Evolutionary conservation across 2,329 filamentous ascomycete genomes (phyloP), one percentile per base, ranked within the genome.

Genomic region (Tolypocladium endophyticum): DNA sequence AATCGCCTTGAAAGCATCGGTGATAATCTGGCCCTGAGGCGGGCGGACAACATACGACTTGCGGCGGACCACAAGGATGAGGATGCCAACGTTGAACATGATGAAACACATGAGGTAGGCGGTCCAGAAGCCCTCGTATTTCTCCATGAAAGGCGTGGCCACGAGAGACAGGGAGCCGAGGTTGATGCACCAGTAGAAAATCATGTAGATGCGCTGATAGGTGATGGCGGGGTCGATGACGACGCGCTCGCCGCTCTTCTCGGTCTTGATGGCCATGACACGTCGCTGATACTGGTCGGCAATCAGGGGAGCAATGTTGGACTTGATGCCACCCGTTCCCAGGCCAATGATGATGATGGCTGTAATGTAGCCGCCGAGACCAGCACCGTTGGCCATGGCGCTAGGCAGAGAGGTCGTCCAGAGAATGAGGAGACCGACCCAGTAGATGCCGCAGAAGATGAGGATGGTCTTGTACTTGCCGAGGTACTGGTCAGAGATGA

Each of bases 131-230:
- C 84, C 85, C 60, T 85, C 72, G 65, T 86, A 80, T 60, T 81
- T 75, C 71, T 92, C 88, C 76, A 90, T 81, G 68, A 84, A 86
- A 1, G 84, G 84, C 0, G 85, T 90, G 8, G 82, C 85, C 64
- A 90, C 79, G 58, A 83, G 76, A 0, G 83, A 88, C 8, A 92
- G 76, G 1, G 85, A 83, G n/a, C 87, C 88, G 20, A 91, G 65
- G 72, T 91, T 90, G 69, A 90, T 89, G 73, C 84, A 87, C 70
- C 81, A 79, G 73, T 90, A 90, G 75, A 89, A 90, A 68, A 89
- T 81, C 84, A 85, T 88, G 77, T 88, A 89, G 62, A 89, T 84
- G 55, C 85, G 79, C 67, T 87, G 83, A 62, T 86, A 81, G 1
- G 87, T 89, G 59, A 88, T 76, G 45, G 81, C 77, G 0, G 86